These are phyloP conservation scores for Fusarium equiseti DNA, from an alignment of 2,329 filamentous ascomycete genomes.

Conservation along the genomic window DNA sequence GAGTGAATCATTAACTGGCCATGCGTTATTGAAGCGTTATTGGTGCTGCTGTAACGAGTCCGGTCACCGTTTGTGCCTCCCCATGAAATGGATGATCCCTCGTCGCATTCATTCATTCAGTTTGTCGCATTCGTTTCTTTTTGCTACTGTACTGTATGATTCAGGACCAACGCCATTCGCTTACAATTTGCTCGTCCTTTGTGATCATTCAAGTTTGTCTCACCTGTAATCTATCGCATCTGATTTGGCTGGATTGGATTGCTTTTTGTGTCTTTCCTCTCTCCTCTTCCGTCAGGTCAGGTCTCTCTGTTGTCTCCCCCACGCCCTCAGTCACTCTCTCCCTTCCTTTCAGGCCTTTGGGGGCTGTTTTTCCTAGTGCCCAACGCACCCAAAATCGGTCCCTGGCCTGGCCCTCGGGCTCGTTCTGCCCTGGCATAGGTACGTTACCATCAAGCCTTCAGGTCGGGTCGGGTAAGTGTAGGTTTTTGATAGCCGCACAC, in stretches of 20 bases:
- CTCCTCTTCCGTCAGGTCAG: constrained; percentile 17
- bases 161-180: constrained; percentile 10
- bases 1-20: constrained; percentile 31
- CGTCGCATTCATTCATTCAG: constrained; percentile 11
- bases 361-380: constrained; percentile 9
- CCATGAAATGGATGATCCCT: constrained; percentile 2
- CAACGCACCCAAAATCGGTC: constrained; percentile 30
- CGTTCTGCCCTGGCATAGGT: constrained; percentile 28
- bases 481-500: constrained; percentile 24
- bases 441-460: constrained; percentile 16
- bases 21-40: constrained; percentile 16
- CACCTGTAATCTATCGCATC: constrained; percentile 12
- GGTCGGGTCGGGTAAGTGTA: constrained; percentile 21
- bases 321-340: constrained; percentile 9
- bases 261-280: constrained; percentile 37
- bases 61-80: constrained; percentile 8
- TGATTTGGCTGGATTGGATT: constrained; percentile 14
- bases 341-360: background rate
- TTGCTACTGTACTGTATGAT: background rate
- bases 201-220: constrained; percentile 20
- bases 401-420: constrained; percentile 13
- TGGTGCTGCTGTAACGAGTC: constrained; percentile 30
- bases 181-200: constrained; percentile 4
- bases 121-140: constrained; percentile 25
- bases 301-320: constrained; percentile 16